phyloP scores from a whole-genome alignment of 805 yeast genomes.

The Saccharomycodes ludwigii region DNA sequence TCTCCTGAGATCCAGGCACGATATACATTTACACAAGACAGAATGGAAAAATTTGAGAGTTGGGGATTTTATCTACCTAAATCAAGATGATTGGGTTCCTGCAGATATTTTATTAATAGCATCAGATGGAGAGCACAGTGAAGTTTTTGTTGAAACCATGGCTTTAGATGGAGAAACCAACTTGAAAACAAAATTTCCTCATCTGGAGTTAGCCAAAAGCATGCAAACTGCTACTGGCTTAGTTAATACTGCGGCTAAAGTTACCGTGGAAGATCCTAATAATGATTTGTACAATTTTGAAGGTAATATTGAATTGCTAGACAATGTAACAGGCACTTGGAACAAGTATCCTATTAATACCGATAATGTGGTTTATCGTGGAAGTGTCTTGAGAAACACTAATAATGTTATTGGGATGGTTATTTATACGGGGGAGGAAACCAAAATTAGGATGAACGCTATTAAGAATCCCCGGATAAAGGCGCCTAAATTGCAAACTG shows the following conservation, averaged over 20 bases:
- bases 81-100: conserved; percentile 85
- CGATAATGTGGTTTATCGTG: conserved; percentile 81
- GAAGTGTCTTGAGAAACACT: conserved; percentile 82
- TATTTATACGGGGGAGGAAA: conserved; percentile 88
- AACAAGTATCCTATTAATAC: conserved; percentile 52
- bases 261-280: conserved; percentile 85
- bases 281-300: conserved; percentile 83
- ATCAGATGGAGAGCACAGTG: conserved; percentile 47
- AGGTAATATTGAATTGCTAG: conserved; percentile 44
- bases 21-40: conserved; percentile 14
- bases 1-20: conserved; percentile 9
- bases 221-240: conserved; percentile 40
- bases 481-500: conserved; percentile 80
- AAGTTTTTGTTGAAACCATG: conserved; percentile 83
- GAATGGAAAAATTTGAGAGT: conserved; percentile 73
- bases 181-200: conserved; percentile 62
- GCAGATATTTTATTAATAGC: conserved; percentile 75
- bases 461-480: conserved; percentile 80
- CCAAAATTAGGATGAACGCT: conserved; percentile 93
- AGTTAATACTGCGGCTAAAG: conserved; percentile 35
- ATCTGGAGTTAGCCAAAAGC: conserved; percentile 42
- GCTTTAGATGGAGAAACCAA: conserved; percentile 97
- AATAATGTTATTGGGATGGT: conserved; percentile 64
- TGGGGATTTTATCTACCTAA: conserved; percentile 70
- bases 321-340: conserved; percentile 24